Evolutionary conservation across 495 filamentous ascomycete species (phyloP).

Genomic region (Penicillium macrosclerotiorum): DNA sequence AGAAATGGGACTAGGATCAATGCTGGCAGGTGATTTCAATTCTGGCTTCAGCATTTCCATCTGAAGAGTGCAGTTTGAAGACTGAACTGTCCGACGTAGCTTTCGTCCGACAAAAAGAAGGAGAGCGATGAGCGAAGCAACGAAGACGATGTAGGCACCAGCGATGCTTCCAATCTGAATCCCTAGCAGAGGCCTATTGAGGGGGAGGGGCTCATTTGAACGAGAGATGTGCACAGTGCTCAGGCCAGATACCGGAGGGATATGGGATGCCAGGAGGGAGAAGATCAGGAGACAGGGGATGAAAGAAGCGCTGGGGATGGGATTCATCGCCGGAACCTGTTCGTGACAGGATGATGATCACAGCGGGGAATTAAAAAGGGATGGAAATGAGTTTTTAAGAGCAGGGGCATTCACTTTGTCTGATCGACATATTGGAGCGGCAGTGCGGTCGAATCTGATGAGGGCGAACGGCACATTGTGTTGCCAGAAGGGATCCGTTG

Average conservation of each 20-base stretch:
- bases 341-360: constrained; percentile 10
- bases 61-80: constrained; percentile 51
- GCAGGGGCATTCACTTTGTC: constrained; percentile 15
- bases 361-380: constrained; percentile 8
- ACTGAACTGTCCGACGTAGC: constrained; percentile 53
- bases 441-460: constrained; percentile 17
- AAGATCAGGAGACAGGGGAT: constrained; percentile 8
- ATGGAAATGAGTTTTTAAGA: constrained; percentile 15
- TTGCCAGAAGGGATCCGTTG: constrained; percentile 22
- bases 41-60: constrained; percentile 63
- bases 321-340: constrained; percentile 21
- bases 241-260: constrained; percentile 8
- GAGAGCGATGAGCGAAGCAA: constrained; percentile 63
- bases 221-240: constrained; percentile 9
- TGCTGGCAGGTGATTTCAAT: constrained; percentile 46
- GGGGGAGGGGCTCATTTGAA: constrained; percentile 6
- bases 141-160: constrained; percentile 72
- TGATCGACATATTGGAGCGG: constrained; percentile 25
- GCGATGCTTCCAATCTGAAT: constrained; percentile 76
- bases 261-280: constrained; percentile 12
- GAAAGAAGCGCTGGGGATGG: constrained; percentile 6
- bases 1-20: constrained; percentile 48
- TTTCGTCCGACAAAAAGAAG: constrained; percentile 65
- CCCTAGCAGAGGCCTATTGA: constrained; percentile 61
- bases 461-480: constrained; percentile 18